Base-by-base conservation (phyloP, 2,329 filamentous ascomycete species). In the Emmonsiellopsis sp. region DNA sequence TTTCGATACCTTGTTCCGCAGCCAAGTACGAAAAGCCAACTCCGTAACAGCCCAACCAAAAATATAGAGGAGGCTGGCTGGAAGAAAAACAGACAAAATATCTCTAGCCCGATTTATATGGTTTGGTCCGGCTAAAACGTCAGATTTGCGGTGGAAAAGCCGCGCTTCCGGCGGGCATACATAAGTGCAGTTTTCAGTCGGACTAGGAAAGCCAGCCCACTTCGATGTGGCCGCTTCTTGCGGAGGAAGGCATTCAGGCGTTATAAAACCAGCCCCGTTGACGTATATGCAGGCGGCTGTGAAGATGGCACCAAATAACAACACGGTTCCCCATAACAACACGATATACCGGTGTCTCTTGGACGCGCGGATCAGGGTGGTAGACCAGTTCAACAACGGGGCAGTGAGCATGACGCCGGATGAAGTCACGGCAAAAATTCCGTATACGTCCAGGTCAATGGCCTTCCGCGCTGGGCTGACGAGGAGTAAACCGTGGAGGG, bases 401-500 rank as follows among this genome's bases (percentile, higher is more conserved):
- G 46, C 52, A 31, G 44, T 27, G 11, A 49, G 36, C 39, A 53
- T 49, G 14, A 31, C 43, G 32, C 57, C 60, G 0, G 60, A 55
- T n/a, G 55, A 61, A 11, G 61, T 54, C 17, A 64, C 52, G 5
- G 60, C 58, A 54, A 57, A 61, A 6, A 60, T 55, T 11, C 53
- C 60, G 47, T 57, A 50, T 21, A 60, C 58, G 34, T 61, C 58
- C 11, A 61, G 47, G 49, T 61, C 62, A 32, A 54, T 58, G n/a
- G 56, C 52, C 21, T 53, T 55, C 4, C 42, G 42, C n/a, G 56
- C 56, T 14, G 52, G 55, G n/a, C 49, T 58, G 10, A 56, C 52
- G 2, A 64, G 54, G 11, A 59, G 44, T 53, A 63, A 57, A 44
- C 59, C 56, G 32, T 64, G 62, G 6, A 64, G 55, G 9, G 62